Conservation (phyloP, 495 filamentous ascomycete species). For the Schizothecium vesticola region DNA sequence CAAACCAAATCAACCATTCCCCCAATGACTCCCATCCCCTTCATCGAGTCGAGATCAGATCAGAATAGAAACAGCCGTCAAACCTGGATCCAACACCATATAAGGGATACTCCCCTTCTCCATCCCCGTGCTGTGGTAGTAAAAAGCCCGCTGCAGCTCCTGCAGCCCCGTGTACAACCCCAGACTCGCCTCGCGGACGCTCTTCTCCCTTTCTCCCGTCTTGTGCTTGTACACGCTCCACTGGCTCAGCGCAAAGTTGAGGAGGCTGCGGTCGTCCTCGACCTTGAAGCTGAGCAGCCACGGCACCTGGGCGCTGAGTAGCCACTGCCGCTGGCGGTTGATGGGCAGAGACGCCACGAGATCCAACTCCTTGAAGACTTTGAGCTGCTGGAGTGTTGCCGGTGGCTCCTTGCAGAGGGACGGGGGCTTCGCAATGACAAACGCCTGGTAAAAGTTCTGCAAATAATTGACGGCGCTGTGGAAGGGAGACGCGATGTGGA, state of each 20-base stretch:
- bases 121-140: conserved; percentile 23
- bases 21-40: not conserved
- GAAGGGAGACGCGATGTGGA: conserved; percentile 46
- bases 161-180: conserved; percentile 23
- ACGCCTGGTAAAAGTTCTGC: conserved; percentile 45
- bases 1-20: not conserved
- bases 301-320: conserved; percentile 39
- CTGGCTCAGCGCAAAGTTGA: conserved; percentile 35
- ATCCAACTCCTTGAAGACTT: conserved; percentile 27
- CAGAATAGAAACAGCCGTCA: conserved; percentile 38
- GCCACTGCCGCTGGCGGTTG: conserved; percentile 36
- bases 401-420: conserved; percentile 33
- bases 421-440: conserved; percentile 43
- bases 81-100: conserved; percentile 37
- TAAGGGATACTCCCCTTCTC: conserved; percentile 34
- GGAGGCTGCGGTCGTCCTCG: conserved; percentile 31
- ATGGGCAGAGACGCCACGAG: conserved; percentile 39
- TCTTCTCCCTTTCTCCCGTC: conserved; percentile 6
- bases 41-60: conserved; percentile 18
- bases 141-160: conserved; percentile 22
- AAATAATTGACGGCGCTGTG: conserved; percentile 49
- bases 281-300: conserved; percentile 42
- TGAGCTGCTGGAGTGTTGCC: conserved; percentile 21
- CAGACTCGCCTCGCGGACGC: conserved; percentile 22
- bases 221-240: conserved; percentile 27